phyloP scores from a whole-genome alignment of 31 red algal species.

The Asparagopsis taxiformis region DNA sequence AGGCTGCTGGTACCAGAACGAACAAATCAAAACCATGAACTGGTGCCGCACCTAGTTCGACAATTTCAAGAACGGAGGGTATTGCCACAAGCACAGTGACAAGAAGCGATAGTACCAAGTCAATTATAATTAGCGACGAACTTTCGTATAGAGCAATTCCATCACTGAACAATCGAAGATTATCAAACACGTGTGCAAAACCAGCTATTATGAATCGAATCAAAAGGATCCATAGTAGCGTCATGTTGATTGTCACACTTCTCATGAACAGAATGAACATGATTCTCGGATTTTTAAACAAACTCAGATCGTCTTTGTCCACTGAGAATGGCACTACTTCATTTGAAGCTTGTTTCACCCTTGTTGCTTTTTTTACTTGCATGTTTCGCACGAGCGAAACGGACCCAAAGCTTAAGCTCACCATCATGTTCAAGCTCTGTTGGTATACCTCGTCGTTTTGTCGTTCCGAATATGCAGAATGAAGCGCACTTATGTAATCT shows the following conservation, averaged over 20 bases:
- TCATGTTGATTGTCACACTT: slow-evolving; percentile 83
- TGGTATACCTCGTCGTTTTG: slow-evolving; percentile 55
- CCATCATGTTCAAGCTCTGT: slow-evolving; percentile 63
- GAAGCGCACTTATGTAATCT: slow-evolving; percentile 55
- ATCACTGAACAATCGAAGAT: slow-evolving; percentile 35
- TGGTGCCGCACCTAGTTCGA: slow-evolving; percentile 56
- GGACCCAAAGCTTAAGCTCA: slow-evolving; percentile 78
- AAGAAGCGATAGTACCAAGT: slow-evolving; percentile 30
- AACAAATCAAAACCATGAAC: slow-evolving; percentile 71
- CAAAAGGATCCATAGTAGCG: slow-evolving; percentile 67
- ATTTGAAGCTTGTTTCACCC: slow-evolving; percentile 7
- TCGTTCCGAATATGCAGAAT: slow-evolving; percentile 40
- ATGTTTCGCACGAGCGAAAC: slow-evolving; percentile 60
- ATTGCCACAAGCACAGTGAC: slow-evolving; percentile 37
- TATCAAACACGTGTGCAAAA: slow-evolving; percentile 33
- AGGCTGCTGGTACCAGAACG: slow-evolving; percentile 42
- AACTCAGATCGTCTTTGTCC: slow-evolving; percentile 39
- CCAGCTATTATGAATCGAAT: slow-evolving; percentile 55
- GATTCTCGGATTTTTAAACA: slow-evolving; percentile 59
- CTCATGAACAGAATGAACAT: slow-evolving; percentile 78
- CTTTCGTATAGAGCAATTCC: slow-evolving; percentile 54
- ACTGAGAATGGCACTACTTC: slow-evolving; percentile 16
- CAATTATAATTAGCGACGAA: slow-evolving; percentile 23
- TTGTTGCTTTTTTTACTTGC: slow-evolving; percentile 35
- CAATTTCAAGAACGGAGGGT: slow-evolving; percentile 60